Evolutionary conservation across 345 rosid species (phyloP), one percentile per base, ranked within the genome.

Genomic region (Sisymbrium irio): DNA sequence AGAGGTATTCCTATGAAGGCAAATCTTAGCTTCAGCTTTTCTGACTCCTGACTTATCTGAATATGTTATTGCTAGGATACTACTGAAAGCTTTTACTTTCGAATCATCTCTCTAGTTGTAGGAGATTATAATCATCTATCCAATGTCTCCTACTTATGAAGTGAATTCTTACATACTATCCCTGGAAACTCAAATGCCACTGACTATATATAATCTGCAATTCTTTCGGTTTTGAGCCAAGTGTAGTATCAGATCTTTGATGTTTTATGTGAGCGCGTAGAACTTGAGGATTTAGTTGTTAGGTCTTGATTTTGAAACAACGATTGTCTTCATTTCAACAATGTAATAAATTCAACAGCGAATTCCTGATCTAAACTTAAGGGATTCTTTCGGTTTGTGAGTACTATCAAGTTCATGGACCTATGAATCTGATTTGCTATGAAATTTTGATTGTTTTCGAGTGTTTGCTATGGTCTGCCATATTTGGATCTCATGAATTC

Each of bases 1-100:
- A 78, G 98, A 93, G 96, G 98, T 92, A 82, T 65, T 47, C 22
- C 20, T 55, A 4, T 64, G 59, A 49, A 47, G n/a, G 58, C 60
- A 61, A n/a, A n/a, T 20, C 33, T 9, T 47, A 57, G 66, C 57
- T 27, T 47, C 14, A 45, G 36, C 37, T 30, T 22, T 54, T 42
- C 30, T 32, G 25, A 62, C 45, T 44, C 18, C 59, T 65, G 50
- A 46, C 57, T 36, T 64, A 22, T 44, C 59, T 20, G 66, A 30
- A 36, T 68, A 56, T 42, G 53, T 13, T 65, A 64, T 73, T 54
- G 22, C 30, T 39, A 41, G 67, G 32, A 45, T 67, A 33, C 69
- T 59, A 63, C 27, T 39, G 57, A 63, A 51, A 70, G 69, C 46
- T 39, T 54, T 30, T 61, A 30, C 39, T 14, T 40, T 15, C 11